Percentiles rank a stretch among this genome's conserved stretches.
These are phyloP conservation scores for Yarrowia sp. DNA, from an alignment of 805 yeast genomes.

Conservation along the genomic window DNA sequence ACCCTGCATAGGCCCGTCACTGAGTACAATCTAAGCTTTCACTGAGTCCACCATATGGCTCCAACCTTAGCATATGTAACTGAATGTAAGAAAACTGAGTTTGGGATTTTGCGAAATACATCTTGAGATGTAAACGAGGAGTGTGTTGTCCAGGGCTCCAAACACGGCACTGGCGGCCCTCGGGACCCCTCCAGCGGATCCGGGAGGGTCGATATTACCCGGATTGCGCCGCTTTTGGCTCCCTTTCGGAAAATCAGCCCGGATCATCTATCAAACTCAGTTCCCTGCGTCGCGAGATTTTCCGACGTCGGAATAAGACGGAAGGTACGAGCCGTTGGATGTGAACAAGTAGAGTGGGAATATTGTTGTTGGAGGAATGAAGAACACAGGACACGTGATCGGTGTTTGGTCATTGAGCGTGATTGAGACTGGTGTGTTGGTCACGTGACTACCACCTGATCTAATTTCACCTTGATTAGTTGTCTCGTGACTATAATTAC, in stretches of 20 bases:
- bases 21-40: conserved; percentile 2
- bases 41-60: conserved; percentile 4
- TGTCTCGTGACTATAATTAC: no score
- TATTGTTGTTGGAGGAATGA: no score
- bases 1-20: background rate
- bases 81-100: conserved; percentile 20
- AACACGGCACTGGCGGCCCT: background rate
- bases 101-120: conserved; percentile 15
- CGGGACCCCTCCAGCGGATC: background rate
- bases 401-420: no score
- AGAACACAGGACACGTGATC: no score
- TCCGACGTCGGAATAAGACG: conserved; percentile 22
- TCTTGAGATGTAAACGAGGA: background rate
- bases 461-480: no score
- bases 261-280: conserved; percentile 31
- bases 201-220: background rate
- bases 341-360: no score
- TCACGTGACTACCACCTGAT: no score
- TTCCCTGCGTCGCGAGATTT: conserved; percentile 33
- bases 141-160: background rate
- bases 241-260: conserved; percentile 17
- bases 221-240: background rate
- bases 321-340: background rate
- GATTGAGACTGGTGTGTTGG: no score
- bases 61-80: conserved; percentile 1